A percentile compares a stretch with the other conserved stretches of the same genome.
phyloP scores from a whole-genome alignment of 441 rosid genomes.

The Adansonia madagascariensis region DNA sequence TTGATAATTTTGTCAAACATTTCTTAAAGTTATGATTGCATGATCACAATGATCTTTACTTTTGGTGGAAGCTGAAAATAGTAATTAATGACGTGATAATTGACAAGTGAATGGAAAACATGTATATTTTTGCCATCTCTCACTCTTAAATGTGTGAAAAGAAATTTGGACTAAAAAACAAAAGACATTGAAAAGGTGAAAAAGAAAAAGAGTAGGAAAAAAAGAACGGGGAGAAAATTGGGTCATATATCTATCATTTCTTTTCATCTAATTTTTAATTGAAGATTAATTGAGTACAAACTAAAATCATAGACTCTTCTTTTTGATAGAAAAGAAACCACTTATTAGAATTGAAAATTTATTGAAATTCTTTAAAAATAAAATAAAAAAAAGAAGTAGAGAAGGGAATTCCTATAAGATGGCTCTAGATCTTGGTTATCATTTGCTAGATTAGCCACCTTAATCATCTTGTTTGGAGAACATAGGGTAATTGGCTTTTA shows the following conservation, averaged over 20 bases:
- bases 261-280: neutral
- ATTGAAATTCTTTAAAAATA: constrained; percentile 19
- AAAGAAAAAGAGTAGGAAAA: neutral
- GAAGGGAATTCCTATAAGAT: neutral
- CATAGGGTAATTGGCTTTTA: neutral
- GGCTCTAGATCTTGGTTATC: constrained; percentile 5
- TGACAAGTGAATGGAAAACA: neutral
- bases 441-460: neutral
- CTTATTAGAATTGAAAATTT: neutral
- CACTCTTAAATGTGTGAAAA: neutral
- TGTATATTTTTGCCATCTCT: neutral
- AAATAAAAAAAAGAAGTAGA: neutral
- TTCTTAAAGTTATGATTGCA: neutral
- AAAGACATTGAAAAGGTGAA: neutral
- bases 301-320: neutral
- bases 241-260: neutral
- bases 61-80: constrained; percentile 6
- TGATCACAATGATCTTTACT: neutral
- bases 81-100: neutral
- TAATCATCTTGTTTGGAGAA: neutral
- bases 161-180: neutral
- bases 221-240: constrained; percentile 4
- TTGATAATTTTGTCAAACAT: neutral
- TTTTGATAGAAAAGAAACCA: neutral
- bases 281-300: constrained; percentile 14